Evolutionary conservation across 2,329 filamentous ascomycete genomes (phyloP).

Genomic region (Fusarium sp.): DNA sequence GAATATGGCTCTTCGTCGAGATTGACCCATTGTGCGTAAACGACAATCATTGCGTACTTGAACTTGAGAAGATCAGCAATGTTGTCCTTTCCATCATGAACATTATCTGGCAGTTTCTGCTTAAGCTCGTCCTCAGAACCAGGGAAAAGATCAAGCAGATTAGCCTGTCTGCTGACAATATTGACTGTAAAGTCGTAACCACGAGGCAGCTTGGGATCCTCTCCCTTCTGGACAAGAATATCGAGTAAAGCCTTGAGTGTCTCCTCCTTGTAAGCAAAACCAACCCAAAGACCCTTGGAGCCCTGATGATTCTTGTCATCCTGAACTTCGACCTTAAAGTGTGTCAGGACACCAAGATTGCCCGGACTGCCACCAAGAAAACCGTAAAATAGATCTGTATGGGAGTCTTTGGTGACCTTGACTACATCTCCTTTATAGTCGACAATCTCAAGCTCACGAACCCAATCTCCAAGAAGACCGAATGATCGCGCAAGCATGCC

Average conservation of each 20-base stretch:
- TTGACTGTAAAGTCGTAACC: neutral
- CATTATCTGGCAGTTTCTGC: neutral
- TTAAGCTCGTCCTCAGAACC: neutral
- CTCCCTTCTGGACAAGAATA: neutral
- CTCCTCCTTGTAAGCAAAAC: neutral
- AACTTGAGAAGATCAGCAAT: constrained; percentile 5
- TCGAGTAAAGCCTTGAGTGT: neutral
- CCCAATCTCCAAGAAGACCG: constrained; percentile 65
- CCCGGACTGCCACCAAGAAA: constrained; percentile 66
- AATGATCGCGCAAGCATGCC: constrained; percentile 60
- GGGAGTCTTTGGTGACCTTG: constrained; percentile 55
- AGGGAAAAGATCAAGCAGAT: neutral
- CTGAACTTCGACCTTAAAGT: neutral
- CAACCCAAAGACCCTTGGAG: neutral
- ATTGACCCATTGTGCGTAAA: neutral
- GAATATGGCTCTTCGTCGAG: neutral
- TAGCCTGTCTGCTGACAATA: neutral
- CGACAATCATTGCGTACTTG: neutral
- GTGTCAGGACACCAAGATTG: constrained; percentile 59
- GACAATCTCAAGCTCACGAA: constrained; percentile 59
- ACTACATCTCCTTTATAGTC: constrained; percentile 57
- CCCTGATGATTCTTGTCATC: neutral
- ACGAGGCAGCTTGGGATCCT: neutral
- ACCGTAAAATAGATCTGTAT: constrained; percentile 68
- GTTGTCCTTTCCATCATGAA: constrained; percentile 21